Percentiles rank a stretch among this genome's conserved stretches.
Conservation (phyloP, 1,139 yeast genomes). For the Candida dubliniensis region DNA sequence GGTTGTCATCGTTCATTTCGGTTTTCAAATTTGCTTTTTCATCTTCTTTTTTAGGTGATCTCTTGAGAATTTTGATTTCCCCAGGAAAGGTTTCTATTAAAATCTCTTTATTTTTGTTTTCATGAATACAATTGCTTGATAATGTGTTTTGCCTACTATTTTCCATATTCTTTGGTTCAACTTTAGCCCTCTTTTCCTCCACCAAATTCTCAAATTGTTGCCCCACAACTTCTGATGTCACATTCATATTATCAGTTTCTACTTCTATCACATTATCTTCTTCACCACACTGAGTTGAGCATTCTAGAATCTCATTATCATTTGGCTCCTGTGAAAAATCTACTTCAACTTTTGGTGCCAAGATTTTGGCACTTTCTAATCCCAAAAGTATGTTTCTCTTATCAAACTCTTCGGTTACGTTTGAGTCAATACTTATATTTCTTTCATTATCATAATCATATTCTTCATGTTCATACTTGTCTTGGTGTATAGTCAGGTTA, state of each 20-base stretch:
- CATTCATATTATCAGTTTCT: neutral
- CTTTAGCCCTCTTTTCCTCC: neutral
- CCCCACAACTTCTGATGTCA: neutral
- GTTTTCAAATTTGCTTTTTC: neutral
- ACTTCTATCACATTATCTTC: conserved; percentile 1
- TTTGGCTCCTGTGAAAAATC: conserved; percentile 1
- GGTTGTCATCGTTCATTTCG: neutral
- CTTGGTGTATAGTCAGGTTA: neutral
- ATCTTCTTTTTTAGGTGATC: neutral
- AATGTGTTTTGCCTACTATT: neutral
- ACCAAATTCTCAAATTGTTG: neutral
- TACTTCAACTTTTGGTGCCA: neutral
- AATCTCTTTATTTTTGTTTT: neutral
- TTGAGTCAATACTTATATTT: conserved; percentile 8
- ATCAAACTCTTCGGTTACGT: conserved; percentile 9
- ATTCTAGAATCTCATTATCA: conserved; percentile 9
- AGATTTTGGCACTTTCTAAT: neutral
- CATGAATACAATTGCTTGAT: neutral
- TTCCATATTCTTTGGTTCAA: no score
- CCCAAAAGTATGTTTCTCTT: conserved; percentile 6
- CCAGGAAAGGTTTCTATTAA: neutral
- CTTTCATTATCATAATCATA: conserved; percentile 10
- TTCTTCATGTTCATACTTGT: conserved; percentile 6
- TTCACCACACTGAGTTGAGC: conserved; percentile 9
- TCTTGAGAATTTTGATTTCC: neutral